A percentile compares a stretch with the other conserved stretches of the same genome.
Conservation (phyloP, 129 eudicot genomes). For the Pseudognaphalium luteoalbum region DNA sequence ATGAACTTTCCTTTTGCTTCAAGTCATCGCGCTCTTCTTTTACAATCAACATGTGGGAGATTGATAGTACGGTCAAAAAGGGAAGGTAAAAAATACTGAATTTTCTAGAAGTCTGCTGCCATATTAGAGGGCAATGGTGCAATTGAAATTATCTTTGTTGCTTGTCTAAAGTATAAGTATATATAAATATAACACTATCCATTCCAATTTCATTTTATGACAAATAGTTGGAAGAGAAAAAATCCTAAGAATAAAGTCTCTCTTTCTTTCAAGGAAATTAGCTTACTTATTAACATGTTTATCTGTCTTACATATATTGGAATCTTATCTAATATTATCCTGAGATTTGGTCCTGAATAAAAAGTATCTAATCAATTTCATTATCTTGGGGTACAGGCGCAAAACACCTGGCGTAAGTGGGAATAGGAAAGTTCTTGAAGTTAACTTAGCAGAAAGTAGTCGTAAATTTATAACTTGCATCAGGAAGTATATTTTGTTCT, state of each 20-base stretch:
- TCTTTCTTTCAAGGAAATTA: neutral
- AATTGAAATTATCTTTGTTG: neutral
- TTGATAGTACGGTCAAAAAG: constrained; percentile 87
- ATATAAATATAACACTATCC: neutral
- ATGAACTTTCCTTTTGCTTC: constrained; percentile 92
- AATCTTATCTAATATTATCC: constrained; percentile 11
- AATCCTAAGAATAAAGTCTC: neutral
- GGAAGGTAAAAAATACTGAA: constrained; percentile 64
- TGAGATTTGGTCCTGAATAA: constrained; percentile 11
- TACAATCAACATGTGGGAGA: constrained; percentile 99
- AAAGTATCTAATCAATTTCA: neutral
- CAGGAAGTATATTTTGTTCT: constrained; percentile 85
- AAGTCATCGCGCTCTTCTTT: constrained; percentile 95
- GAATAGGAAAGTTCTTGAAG: constrained; percentile 79
- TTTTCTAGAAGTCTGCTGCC: neutral
- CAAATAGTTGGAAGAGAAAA: constrained; percentile 4
- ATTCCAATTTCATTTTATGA: neutral
- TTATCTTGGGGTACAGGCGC: constrained; percentile 61
- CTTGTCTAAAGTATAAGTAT: neutral
- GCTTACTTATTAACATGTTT: neutral
- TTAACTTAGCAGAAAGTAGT: constrained; percentile 90
- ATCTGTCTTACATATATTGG: neutral
- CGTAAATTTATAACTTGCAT: constrained; percentile 96
- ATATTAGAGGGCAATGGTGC: constrained; percentile 1
- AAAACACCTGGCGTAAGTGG: constrained; percentile 72